Evolutionary conservation across 2,329 filamentous ascomycete species (phyloP).

Genomic region (Coleophoma eucalyptorum): DNA sequence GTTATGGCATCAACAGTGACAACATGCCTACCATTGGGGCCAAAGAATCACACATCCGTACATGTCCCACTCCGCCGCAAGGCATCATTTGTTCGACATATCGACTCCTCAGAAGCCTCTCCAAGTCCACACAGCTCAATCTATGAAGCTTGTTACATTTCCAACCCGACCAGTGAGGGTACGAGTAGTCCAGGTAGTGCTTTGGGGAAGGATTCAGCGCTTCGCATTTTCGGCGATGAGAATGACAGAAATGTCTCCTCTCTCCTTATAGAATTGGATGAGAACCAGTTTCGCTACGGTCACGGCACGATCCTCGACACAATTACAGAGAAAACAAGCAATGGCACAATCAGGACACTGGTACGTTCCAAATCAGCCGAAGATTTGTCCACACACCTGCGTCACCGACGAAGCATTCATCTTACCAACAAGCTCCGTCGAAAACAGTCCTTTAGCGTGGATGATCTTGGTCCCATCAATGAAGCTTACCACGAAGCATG

Average conservation of each 20-base stretch:
- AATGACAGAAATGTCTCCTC: slow-evolving; percentile 13
- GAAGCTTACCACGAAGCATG: slow-evolving; percentile 23
- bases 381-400: slow-evolving; percentile 18
- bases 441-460: slow-evolving; percentile 30
- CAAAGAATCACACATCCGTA: not conserved
- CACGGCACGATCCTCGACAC: slow-evolving; percentile 34
- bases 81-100: not conserved
- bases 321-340: slow-evolving; percentile 37
- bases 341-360: slow-evolving; percentile 27
- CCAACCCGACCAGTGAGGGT: not conserved
- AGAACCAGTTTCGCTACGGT: slow-evolving; percentile 32
- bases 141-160: slow-evolving; percentile 1
- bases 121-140: slow-evolving; percentile 1
- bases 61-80: not conserved
- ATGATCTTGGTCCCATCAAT: slow-evolving; percentile 28
- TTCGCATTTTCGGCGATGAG: slow-evolving; percentile 14
- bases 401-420: slow-evolving; percentile 24
- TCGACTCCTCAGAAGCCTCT: not conserved
- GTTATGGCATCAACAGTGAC: not conserved
- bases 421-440: slow-evolving; percentile 19
- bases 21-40: not conserved
- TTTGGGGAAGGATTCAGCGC: not conserved
- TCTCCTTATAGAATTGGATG: slow-evolving; percentile 7
- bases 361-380: slow-evolving; percentile 21
- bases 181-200: slow-evolving; percentile 3